phyloP scores from a whole-genome alignment of 164 flowering plant species.

The Aristolochia fimbriata region DNA sequence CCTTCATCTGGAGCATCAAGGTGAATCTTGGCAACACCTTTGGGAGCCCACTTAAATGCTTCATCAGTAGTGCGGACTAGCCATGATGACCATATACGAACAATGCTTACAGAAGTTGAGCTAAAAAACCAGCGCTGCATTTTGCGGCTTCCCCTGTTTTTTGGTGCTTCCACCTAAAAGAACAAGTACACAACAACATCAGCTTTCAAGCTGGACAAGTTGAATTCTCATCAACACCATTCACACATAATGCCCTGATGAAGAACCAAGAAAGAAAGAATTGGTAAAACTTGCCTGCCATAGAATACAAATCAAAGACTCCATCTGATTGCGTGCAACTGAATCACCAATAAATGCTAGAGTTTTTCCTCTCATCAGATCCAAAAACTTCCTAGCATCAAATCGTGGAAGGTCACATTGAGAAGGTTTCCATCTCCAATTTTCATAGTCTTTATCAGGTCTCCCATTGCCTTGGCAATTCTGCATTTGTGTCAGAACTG shows the following conservation, averaged over 20 bases:
- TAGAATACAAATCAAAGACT: slow-evolving; percentile 79
- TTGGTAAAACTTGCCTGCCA: slow-evolving; percentile 61
- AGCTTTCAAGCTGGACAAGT: too few relatives aligned
- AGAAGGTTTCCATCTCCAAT: slow-evolving; percentile 89
- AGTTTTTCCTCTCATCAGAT: slow-evolving; percentile 89
- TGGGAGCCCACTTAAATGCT: slow-evolving; percentile 58
- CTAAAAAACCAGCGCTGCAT: slow-evolving; percentile 82
- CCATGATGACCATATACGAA: slow-evolving; percentile 97
- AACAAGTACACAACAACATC: background rate
- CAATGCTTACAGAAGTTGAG: slow-evolving; percentile 54
- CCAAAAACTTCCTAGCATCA: slow-evolving; percentile 68
- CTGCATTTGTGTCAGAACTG: slow-evolving; percentile 86
- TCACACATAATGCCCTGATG: background rate
- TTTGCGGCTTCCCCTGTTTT: slow-evolving; percentile 62
- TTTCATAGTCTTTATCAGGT: slow-evolving; percentile 87
- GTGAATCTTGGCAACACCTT: slow-evolving; percentile 59
- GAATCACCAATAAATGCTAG: slow-evolving; percentile 93
- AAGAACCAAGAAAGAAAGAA: background rate
- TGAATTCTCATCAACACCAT: too few relatives aligned
- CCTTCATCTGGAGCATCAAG: slow-evolving; percentile 69
- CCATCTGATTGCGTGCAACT: slow-evolving; percentile 97
- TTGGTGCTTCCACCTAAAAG: slow-evolving; percentile 78
- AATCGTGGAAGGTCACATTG: slow-evolving; percentile 84
- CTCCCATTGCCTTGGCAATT: slow-evolving; percentile 97
- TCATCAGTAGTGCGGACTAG: slow-evolving; percentile 63